phyloP scores from a whole-genome alignment of 768 basidiomycete genomes.

The Tylopilus cervinicoccineus region DNA sequence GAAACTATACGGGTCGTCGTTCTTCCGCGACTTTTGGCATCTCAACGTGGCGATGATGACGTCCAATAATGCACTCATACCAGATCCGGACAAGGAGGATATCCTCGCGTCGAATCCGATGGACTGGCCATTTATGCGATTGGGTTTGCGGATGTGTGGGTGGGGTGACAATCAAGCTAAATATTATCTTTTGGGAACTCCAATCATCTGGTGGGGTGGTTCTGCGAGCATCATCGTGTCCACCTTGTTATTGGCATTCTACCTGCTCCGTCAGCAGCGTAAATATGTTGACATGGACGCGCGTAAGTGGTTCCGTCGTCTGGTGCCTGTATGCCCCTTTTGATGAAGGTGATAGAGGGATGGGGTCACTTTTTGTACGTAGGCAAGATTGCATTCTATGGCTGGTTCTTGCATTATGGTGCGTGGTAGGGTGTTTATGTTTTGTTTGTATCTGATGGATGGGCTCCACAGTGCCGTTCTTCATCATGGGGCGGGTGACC shows the following conservation, averaged over 20 bases:
- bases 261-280: slow-evolving; percentile 79
- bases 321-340: neutral
- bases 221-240: slow-evolving; percentile 60
- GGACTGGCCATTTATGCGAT: slow-evolving; percentile 90
- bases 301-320: slow-evolving; percentile 44
- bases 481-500: slow-evolving; percentile 97
- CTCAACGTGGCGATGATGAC: slow-evolving; percentile 99
- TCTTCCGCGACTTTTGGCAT: slow-evolving; percentile 97
- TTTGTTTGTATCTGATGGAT: neutral
- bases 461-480: slow-evolving; percentile 71
- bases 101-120: slow-evolving; percentile 89
- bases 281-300: slow-evolving; percentile 90
- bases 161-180: slow-evolving; percentile 88
- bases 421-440: slow-evolving; percentile 24
- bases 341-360: slow-evolving; percentile 49
- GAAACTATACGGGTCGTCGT: slow-evolving; percentile 86
- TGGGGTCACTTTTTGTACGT: slow-evolving; percentile 96
- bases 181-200: slow-evolving; percentile 93
- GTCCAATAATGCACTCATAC: slow-evolving; percentile 95
- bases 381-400: slow-evolving; percentile 84
- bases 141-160: slow-evolving; percentile 95
- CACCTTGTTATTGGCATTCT: slow-evolving; percentile 52
- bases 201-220: slow-evolving; percentile 87
- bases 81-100: slow-evolving; percentile 98
- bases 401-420: slow-evolving; percentile 93